Percentiles rank a stretch among this genome's conserved stretches.
Evolutionary conservation across 202 grass and related monocot species (phyloP).

Genomic region (Cymbopogon flexuosus): DNA sequence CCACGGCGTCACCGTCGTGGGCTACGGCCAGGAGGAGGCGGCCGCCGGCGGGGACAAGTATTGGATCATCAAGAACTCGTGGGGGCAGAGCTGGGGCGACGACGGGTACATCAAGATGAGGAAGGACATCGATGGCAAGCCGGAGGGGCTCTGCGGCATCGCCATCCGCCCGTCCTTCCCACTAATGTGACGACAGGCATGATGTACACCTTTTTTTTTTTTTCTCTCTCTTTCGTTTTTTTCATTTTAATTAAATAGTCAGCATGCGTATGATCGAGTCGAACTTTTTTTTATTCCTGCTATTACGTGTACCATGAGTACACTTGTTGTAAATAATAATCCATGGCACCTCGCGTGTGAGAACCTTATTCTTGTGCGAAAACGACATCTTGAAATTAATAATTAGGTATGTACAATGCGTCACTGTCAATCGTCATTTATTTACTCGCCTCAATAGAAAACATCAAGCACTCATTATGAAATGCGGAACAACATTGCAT

Average conservation of each 20-base stretch:
- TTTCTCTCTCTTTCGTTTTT: not conserved
- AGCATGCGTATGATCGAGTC: not conserved
- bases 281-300: not conserved
- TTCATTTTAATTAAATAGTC: not conserved
- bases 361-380: not conserved
- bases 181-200: constrained; percentile 20
- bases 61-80: constrained; percentile 75
- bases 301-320: not conserved
- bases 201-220: not conserved
- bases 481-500: no score
- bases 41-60: not conserved
- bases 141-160: constrained; percentile 47
- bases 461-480: not conserved
- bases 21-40: constrained; percentile 21
- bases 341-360: not conserved
- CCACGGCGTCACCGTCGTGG: constrained; percentile 51
- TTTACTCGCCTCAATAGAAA: not conserved
- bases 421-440: not conserved
- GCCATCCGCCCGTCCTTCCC: constrained; percentile 41
- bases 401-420: not conserved
- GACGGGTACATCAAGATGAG: constrained; percentile 45
- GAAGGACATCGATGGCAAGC: constrained; percentile 37
- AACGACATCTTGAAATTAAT: not conserved
- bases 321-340: not conserved
- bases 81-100: constrained; percentile 45